Conservation (phyloP, 2,329 filamentous ascomycete genomes). For the Eurotiales sp. region DNA sequence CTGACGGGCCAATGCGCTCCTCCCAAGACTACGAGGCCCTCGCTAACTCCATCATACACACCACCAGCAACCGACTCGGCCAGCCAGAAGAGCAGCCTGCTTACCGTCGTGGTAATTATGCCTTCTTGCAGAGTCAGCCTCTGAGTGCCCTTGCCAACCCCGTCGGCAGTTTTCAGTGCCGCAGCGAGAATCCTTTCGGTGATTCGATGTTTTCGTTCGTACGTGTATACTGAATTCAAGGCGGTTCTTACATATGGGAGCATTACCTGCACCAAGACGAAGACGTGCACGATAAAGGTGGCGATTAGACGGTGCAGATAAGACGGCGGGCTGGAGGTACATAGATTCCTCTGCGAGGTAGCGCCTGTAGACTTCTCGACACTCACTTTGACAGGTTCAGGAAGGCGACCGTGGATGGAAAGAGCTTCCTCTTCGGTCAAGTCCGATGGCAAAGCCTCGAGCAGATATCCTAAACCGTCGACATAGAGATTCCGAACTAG, state of each 20-base stretch:
- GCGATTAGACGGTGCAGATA: conserved; percentile 59
- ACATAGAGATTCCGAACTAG: conserved; percentile 34
- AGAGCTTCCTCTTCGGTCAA: conserved; percentile 27
- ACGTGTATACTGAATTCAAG: conserved; percentile 52
- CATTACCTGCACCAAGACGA: conserved; percentile 58
- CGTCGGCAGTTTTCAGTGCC: conserved; percentile 52
- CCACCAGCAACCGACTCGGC: conserved; percentile 63
- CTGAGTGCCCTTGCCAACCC: conserved; percentile 51
- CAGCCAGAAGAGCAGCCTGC: conserved; percentile 58
- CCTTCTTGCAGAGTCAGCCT: conserved; percentile 62
- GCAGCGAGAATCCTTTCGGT: conserved; percentile 55
- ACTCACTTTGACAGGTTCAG: conserved; percentile 19
- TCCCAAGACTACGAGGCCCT: conserved; percentile 50
- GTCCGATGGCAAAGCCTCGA: conserved; percentile 32
- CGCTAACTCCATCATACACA: conserved; percentile 60
- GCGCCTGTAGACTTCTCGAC: neutral
- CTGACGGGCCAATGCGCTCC: too few species aligned
- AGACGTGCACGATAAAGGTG: conserved; percentile 53
- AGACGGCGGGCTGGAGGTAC: conserved; percentile 31
- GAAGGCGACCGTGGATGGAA: conserved; percentile 27
- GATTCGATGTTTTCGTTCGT: conserved; percentile 65
- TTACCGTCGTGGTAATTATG: conserved; percentile 57
- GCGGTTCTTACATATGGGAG: conserved; percentile 59
- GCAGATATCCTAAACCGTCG: conserved; percentile 35
- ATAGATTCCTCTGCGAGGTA: neutral